Evolutionary conservation across 495 filamentous ascomycete genomes (phyloP), one percentile per base, ranked within the genome.

Genomic region (Collariella sp.): DNA sequence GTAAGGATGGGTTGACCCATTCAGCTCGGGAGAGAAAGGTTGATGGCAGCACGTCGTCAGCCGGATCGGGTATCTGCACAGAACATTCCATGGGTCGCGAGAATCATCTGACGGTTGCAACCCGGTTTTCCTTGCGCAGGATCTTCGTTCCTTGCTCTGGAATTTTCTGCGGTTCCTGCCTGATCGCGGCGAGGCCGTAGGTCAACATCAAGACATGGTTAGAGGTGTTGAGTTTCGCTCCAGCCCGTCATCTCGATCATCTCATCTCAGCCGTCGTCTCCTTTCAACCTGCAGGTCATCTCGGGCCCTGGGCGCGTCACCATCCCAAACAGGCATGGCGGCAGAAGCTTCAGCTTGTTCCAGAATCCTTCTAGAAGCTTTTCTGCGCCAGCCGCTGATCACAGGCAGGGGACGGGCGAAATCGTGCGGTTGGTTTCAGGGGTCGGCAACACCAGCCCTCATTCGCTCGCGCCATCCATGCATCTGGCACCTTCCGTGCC

Each of bases 361-460:
- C 34, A 20, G 34, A 50, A 49, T n/a, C 19, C 33, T 56, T 56
- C 54, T 40, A 45, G 54, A 56, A 56, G 54, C 38, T 18, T 56
- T 56, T 46, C 35, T 36, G 40, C 12, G 20, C 18, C 26, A 5
- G 26, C 26, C 26, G 26, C 9, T 9, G 9, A 31, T 9, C 26
- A 5, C 26, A 31, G 9, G 9, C 26, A 31, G 26, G 9, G 26
- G 26, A 31, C 26, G 9, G 26, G 26, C 5, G 9, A 31, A 31
- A 31, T 5, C 26, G 9, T 9, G 26, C 26, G 5, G 9, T 31
- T 31, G 26, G 26, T 31, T 31, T 9, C 26, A 31, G 26, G 26
- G 26, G n/a, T n/a, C 35, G 15, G 35, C 35, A 38, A 12, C 35
- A 38, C 5, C 35, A 5, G 4, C 11, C 3, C 3, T 38, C 9